These are phyloP conservation scores for Colletotrichum tamarilloi DNA, from an alignment of 2,329 filamentous ascomycete species.

Conservation along the genomic window DNA sequence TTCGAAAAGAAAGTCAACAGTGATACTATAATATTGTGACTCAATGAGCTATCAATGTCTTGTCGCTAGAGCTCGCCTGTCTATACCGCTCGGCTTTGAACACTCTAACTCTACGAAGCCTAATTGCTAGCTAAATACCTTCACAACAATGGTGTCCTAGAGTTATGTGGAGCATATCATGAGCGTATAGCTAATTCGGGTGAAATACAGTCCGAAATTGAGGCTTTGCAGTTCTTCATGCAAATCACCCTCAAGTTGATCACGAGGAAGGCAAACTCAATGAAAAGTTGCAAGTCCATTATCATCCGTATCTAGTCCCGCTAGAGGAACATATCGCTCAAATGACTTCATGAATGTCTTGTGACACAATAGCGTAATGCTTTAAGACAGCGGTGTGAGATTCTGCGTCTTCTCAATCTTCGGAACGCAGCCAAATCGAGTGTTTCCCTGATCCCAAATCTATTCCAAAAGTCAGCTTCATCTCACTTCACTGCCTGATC, in stretches of 20 bases:
- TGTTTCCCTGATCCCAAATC: constrained; percentile 34
- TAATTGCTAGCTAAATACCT: too few species aligned
- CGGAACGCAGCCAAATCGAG: constrained; percentile 27
- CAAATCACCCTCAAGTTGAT: not conserved
- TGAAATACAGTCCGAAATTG: too few species aligned
- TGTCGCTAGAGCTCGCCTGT: not conserved
- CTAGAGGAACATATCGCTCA: not conserved
- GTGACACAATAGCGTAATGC: not conserved
- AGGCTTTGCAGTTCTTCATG: not conserved
- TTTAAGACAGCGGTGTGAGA: not conserved
- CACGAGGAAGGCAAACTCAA: not conserved
- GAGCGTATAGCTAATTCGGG: not conserved
- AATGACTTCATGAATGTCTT: not conserved
- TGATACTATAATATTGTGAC: too few species aligned
- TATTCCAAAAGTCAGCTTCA: constrained; percentile 7
- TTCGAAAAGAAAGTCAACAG: not conserved
- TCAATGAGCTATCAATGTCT: not conserved
- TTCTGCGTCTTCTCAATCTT: constrained; percentile 32
- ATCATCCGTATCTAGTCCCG: not conserved
- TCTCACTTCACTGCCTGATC: not conserved
- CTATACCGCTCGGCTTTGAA: not conserved
- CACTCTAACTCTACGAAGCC: not conserved
- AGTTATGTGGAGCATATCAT: not conserved
- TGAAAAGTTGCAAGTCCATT: not conserved
- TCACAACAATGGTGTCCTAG: too few species aligned